A percentile compares a stretch with the other conserved stretches of the same genome.
phyloP scores from a whole-genome alignment of 805 yeast species.

The Saccharomycopsis synnaedendra region DNA sequence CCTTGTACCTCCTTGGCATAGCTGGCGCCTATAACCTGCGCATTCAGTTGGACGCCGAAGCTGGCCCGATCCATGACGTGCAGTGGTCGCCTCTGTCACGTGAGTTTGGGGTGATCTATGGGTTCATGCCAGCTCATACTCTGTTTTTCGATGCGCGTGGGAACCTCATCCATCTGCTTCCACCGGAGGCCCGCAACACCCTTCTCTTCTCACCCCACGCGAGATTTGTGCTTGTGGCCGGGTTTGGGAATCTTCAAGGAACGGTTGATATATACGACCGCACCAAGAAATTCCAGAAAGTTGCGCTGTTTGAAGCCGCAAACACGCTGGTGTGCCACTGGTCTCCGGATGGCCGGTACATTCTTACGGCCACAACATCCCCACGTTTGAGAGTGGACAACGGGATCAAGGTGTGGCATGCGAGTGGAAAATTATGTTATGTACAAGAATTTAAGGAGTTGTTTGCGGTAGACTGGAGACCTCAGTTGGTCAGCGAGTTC shows the following conservation, averaged over 20 bases:
- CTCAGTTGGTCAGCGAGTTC: slow-evolving; percentile 26
- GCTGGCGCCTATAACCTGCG: slow-evolving; percentile 88
- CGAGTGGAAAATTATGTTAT: slow-evolving; percentile 69
- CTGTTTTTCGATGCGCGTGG: slow-evolving; percentile 94
- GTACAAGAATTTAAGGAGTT: slow-evolving; percentile 75
- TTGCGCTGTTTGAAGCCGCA: slow-evolving; percentile 77
- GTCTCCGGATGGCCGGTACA: slow-evolving; percentile 94
- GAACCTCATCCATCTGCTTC: slow-evolving; percentile 69
- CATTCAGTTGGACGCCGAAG: slow-evolving; percentile 72
- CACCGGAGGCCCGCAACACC: slow-evolving; percentile 83
- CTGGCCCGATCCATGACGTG: slow-evolving; percentile 81
- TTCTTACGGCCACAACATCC: slow-evolving; percentile 91
- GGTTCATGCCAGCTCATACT: slow-evolving; percentile 95
- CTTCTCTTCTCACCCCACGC: slow-evolving; percentile 91
- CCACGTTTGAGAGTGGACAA: slow-evolving; percentile 97
- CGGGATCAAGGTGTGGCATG: slow-evolving; percentile 90
- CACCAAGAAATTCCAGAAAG: slow-evolving; percentile 68
- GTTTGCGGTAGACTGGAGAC: slow-evolving; percentile 76
- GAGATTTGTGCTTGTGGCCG: slow-evolving; percentile 82
- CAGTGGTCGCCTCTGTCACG: slow-evolving; percentile 95
- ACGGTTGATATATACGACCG: slow-evolving; percentile 92
- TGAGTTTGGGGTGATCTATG: slow-evolving; percentile 95
- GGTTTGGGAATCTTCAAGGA: slow-evolving; percentile 97
- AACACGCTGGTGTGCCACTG: slow-evolving; percentile 96
- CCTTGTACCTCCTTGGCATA: slow-evolving; percentile 79